A percentile compares a stretch with the other conserved stretches of the same genome.
Evolutionary conservation across 257 asterid species (phyloP).

Genomic region (Primulina huaijiensis): DNA sequence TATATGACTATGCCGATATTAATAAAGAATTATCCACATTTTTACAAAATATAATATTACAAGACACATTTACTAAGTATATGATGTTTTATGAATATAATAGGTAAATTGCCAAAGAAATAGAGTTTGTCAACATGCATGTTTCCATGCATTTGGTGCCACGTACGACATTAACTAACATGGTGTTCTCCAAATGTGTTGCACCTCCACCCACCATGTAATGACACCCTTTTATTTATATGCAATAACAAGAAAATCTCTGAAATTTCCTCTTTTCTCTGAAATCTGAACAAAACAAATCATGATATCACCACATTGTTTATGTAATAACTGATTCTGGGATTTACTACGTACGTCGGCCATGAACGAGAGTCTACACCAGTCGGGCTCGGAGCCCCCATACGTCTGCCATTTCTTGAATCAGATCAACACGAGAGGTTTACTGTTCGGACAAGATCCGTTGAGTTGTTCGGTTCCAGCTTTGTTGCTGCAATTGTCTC

Average conservation of each 20-base stretch:
- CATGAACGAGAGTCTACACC: slow-evolving; percentile 26
- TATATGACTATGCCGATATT: not conserved
- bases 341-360: not conserved
- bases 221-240: slow-evolving; percentile 1
- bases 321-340: not conserved
- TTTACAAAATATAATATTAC: too few relatives aligned
- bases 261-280: slow-evolving; percentile 5
- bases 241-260: not conserved
- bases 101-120: not conserved
- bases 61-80: not conserved
- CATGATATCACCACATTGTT: not conserved
- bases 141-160: slow-evolving; percentile 19
- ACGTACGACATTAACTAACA: slow-evolving; percentile 23
- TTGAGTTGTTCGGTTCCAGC: slow-evolving; percentile 45
- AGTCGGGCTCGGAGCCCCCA: slow-evolving; percentile 20
- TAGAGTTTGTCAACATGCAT: too few relatives aligned
- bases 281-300: slow-evolving; percentile 9
- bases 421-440: slow-evolving; percentile 47
- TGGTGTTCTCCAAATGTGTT: slow-evolving; percentile 21
- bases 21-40: too few relatives aligned
- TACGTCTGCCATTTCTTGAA: slow-evolving; percentile 36
- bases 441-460: slow-evolving; percentile 36
- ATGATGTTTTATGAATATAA: not conserved
- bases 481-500: slow-evolving; percentile 52
- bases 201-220: slow-evolving; percentile 24